These are phyloP conservation scores for Populus hybrid DNA, from an alignment of 441 rosid genomes.

Conservation along the genomic window DNA sequence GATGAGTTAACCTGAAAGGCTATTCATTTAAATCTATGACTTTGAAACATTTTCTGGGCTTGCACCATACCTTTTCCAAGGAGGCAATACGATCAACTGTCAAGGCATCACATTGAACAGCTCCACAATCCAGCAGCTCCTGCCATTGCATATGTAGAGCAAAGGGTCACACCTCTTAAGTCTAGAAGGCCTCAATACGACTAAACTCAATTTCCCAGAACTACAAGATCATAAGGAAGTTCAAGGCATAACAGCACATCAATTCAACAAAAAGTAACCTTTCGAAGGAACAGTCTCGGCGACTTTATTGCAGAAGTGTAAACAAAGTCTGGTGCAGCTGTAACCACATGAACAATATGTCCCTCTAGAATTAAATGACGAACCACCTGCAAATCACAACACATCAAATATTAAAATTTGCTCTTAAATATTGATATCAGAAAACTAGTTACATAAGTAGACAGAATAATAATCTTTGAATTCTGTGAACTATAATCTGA, in stretches of 20 bases:
- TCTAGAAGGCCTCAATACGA: not conserved
- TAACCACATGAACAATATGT: conserved; percentile 75
- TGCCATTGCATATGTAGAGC: conserved; percentile 15
- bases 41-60: not conserved
- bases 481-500: not conserved
- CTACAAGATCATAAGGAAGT: not conserved
- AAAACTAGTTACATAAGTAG: not conserved
- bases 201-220: not conserved
- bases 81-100: conserved; percentile 89
- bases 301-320: conserved; percentile 72
- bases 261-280: conserved; percentile 33
- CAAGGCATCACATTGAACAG: conserved; percentile 86
- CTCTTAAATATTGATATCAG: not conserved
- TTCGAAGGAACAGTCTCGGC: conserved; percentile 70
- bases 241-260: not conserved
- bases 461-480: not conserved
- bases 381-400: conserved; percentile 46
- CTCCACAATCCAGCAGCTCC: conserved; percentile 84
- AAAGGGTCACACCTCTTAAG: not conserved
- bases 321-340: conserved; percentile 87
- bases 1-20: not conserved
- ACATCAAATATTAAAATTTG: not conserved
- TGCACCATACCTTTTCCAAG: conserved; percentile 57
- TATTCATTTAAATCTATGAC: not conserved
- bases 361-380: conserved; percentile 74